Base-by-base conservation (phyloP, 129 eudicot species). In the Calendula officinalis region DNA sequence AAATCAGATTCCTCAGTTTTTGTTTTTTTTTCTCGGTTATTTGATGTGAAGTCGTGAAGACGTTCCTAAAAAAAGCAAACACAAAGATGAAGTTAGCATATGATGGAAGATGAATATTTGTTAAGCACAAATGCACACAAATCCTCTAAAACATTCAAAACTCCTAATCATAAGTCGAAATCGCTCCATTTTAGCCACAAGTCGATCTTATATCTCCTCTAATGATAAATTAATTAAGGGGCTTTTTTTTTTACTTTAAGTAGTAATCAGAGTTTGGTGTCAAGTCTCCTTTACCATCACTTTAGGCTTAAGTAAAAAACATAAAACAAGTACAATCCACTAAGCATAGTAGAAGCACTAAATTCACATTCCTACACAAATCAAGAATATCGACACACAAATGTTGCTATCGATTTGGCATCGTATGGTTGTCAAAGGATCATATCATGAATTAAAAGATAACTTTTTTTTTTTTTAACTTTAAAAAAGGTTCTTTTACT, bases 231-330 rank as follows among this genome's bases (percentile, higher is more conserved):
- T n/a, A n/a, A n/a, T n/a, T n/a, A n/a, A n/a, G n/a, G 72, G 53
- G 15, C 5, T 34, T 16, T 46, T 12, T 17, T n/a, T 55, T 16
- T 62, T 74, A 66, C 78, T 48, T 30, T 47, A 33, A 76, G 73
- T 77, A 62, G 77, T 70, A 52, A 69, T 73, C 78, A 41, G 35
- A 66, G 85, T 79, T 82, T 82, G 88, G 85, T 82, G 63, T n/a
- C 37, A 56, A 34, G 85, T 82, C 85, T 56, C n/a, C 16, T 14
- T 70, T 68, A 69, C 76, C 69, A 69, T 75, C 66, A 69, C 94
- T 85, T 85, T 13, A 54, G 68, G 50, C 17, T 70, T 22, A 85
- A 85, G 94, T 70, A 70, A 82, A 50, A n/a, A 69, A 65, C 39
- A 67, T 51, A 52, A 42, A 59, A 73, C 57, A 40, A 73, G 80